Evolutionary conservation across 208 protist species (phyloP).

Genomic region (Leishmania arabica): DNA sequence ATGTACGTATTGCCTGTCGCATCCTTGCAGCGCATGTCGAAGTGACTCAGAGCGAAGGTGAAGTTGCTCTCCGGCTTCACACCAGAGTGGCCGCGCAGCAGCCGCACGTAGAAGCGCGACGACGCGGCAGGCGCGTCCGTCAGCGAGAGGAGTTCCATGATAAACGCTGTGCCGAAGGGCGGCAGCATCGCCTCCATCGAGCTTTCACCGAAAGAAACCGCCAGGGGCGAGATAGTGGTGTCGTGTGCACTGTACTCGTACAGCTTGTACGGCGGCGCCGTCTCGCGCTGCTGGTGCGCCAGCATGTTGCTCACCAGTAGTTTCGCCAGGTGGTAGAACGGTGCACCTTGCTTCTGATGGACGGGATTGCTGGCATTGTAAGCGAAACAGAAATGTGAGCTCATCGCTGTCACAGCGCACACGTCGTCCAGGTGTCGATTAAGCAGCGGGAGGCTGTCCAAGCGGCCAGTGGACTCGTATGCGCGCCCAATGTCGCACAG

Average conservation of each 20-base stretch:
- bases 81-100: conserved; percentile 54
- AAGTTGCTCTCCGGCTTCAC: conserved; percentile 42
- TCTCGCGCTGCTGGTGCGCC: conserved; percentile 21
- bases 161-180: conserved; percentile 60
- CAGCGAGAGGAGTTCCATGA: conserved; percentile 54
- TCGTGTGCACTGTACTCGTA: conserved; percentile 82
- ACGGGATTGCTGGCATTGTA: conserved; percentile 49
- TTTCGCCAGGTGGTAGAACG: conserved; percentile 50
- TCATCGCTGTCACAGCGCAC: conserved; percentile 32
- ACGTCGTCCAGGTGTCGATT: conserved; percentile 35
- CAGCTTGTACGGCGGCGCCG: conserved; percentile 41
- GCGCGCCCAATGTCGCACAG: conserved; percentile 66
- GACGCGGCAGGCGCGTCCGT: neutral
- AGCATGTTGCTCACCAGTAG: conserved; percentile 50
- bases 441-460: conserved; percentile 30
- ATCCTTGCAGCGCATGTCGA: conserved; percentile 51
- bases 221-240: conserved; percentile 57
- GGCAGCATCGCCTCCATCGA: conserved; percentile 50
- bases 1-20: conserved; percentile 34
- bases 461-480: conserved; percentile 40
- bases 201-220: conserved; percentile 49
- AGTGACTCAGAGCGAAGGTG: conserved; percentile 37
- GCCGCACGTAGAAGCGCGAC: conserved; percentile 40
- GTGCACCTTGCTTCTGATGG: conserved; percentile 51
- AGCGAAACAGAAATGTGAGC: conserved; percentile 33